Percentiles rank a stretch among this genome's conserved stretches.
These are phyloP conservation scores for Diaporthe sp. DNA, from an alignment of 2,329 filamentous ascomycete genomes.

Conservation along the genomic window DNA sequence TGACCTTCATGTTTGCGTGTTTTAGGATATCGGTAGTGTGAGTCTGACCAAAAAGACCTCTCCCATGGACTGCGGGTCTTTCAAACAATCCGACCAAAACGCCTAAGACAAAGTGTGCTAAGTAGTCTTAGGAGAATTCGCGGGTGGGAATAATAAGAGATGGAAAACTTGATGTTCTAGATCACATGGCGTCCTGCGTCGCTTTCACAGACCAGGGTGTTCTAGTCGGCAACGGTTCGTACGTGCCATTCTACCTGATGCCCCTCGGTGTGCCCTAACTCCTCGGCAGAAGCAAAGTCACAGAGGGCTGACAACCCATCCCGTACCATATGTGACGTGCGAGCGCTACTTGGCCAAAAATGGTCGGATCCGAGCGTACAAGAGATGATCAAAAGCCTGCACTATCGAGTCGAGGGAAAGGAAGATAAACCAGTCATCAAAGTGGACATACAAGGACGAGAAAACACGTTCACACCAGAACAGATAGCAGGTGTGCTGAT, in stretches of 20 bases:
- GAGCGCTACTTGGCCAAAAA: background rate
- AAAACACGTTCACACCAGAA: background rate
- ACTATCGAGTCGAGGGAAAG: background rate
- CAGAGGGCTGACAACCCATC: background rate
- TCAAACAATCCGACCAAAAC: background rate
- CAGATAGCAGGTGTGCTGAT: background rate
- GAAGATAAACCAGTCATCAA: background rate
- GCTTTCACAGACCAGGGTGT: conserved; percentile 7
- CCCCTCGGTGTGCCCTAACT: background rate
- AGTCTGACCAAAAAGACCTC: background rate
- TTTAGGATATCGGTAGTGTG: conserved; percentile 11
- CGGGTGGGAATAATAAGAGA: background rate
- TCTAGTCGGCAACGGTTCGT: background rate
- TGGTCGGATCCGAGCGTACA: background rate
- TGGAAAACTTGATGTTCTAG: background rate
- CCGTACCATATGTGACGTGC: conserved; percentile 4
- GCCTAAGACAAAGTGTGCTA: background rate
- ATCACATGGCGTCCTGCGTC: background rate
- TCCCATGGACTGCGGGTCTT: no score
- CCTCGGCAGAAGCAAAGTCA: background rate
- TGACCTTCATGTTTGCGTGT: background rate
- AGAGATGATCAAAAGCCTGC: background rate
- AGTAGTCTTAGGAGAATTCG: background rate
- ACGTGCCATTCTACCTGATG: background rate
- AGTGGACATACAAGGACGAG: background rate